These are phyloP conservation scores for Entophlyctis luteolus DNA, from an alignment of 192 early-diverging fungal species.

Conservation along the genomic window DNA sequence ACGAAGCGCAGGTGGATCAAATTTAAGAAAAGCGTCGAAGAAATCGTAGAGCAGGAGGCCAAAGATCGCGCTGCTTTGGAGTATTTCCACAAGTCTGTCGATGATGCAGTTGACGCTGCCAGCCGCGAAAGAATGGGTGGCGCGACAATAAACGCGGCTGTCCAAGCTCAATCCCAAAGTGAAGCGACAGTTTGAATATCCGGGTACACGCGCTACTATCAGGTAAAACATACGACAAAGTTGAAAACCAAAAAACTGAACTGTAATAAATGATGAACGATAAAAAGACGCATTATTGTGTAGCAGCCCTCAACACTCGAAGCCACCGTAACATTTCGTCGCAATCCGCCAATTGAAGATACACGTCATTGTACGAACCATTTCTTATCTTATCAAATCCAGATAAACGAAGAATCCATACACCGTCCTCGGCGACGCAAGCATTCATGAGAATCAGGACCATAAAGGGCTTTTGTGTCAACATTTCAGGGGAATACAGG, in stretches of 20 bases:
- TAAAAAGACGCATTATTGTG: no score
- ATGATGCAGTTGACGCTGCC: slow-evolving; percentile 6
- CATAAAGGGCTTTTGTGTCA: background rate
- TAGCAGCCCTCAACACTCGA: background rate
- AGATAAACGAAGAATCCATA: background rate
- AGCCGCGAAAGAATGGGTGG: background rate
- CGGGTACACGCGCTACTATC: no score
- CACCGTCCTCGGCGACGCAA: slow-evolving; percentile 7
- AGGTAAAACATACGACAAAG: no score
- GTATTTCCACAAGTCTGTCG: background rate
- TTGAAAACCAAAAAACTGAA: no score
- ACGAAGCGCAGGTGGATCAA: background rate
- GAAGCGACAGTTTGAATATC: no score
- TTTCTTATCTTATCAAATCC: background rate
- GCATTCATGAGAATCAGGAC: background rate
- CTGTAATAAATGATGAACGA: no score
- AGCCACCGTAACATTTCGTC: slow-evolving; percentile 21
- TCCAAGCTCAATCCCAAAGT: no score
- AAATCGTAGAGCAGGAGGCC: background rate
- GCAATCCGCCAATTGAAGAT: slow-evolving; percentile 1
- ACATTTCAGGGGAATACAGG: background rate
- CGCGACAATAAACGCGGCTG: no score
- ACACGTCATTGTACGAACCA: background rate
- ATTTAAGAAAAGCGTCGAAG: background rate
- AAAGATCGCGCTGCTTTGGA: background rate